Base-by-base conservation (phyloP, 2,329 filamentous ascomycete species). In the Lachnellula occidentalis region DNA sequence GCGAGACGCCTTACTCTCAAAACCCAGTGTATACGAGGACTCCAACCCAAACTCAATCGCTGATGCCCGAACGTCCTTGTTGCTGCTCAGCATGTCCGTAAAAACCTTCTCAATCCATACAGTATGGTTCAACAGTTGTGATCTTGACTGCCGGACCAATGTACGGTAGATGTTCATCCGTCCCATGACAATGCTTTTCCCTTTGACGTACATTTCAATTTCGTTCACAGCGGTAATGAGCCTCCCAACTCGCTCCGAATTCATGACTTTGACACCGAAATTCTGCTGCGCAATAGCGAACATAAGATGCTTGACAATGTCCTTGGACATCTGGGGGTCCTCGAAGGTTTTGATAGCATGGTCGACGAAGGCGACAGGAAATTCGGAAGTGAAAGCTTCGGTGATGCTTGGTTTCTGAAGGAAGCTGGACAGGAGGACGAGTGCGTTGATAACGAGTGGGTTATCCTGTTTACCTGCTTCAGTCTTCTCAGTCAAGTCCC, bases 81-180 rank as follows among this genome's bases (percentile, higher is more conserved):
- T 75, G 34, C 75, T 83, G 69, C 90, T 91, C 39, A 95, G 78
- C 78, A 96, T 85, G 48, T 90, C 90, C 19, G 83, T 83, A 59
- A 97, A 84, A 19, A 96, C 74, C 68, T 95, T 87, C 50, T 87
- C 79, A 48, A 96, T 76, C 92, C 94, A 99, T 56, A 89, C 79
- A 2, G 80, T 76, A 53, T 90, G 83, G 22, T 78, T 73, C 15
- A 85, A 72, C 85, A 99, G 95, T 21, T 83, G 74, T 17, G 76
- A 71, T 49, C 80, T 85, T 4, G 84, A 81, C 70, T 95, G 88
- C 56, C 81, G 80, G 22, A 96, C 71, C 2, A 99, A 76, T 51
- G 84, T 86, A 59, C 84, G 83, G 68, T 96, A 96, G 50, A 95
- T 86, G 46, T 83, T 76, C 11, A 96, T 77, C 15, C 92, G 84